Evolutionary conservation across 2,329 filamentous ascomycete species (phyloP).

Genomic region (Emmonsiellopsis sp.): DNA sequence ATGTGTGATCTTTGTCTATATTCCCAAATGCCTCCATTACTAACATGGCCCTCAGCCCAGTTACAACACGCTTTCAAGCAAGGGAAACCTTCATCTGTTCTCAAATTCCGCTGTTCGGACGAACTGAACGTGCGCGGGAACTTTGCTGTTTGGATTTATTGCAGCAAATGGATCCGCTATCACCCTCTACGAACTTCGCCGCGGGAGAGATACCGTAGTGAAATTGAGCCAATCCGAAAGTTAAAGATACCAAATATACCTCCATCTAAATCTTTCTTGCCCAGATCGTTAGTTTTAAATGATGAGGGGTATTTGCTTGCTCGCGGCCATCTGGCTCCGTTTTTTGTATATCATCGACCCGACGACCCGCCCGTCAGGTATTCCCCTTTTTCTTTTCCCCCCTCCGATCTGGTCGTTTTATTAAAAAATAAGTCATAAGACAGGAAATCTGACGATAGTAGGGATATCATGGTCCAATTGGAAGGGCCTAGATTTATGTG

Average conservation of each 20-base stretch:
- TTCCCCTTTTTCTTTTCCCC: too few relatives aligned
- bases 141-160: neutral
- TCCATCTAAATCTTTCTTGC: neutral
- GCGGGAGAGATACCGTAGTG: neutral
- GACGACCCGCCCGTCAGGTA: too few relatives aligned
- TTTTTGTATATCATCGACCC: neutral
- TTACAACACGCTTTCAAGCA: neutral
- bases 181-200: neutral
- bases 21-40: neutral
- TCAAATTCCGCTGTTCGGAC: neutral
- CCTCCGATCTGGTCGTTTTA: too few relatives aligned
- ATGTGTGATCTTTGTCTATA: neutral
- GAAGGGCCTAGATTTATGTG: neutral
- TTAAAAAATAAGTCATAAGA: neutral
- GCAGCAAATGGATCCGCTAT: neutral
- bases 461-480: neutral
- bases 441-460: neutral
- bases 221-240: neutral
- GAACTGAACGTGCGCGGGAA: neutral
- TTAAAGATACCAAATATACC: neutral
- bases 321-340: neutral
- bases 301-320: neutral
- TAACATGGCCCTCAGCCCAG: neutral
- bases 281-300: neutral
- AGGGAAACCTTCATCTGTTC: neutral